Evolutionary conservation across 2,329 filamentous ascomycete genomes (phyloP).

Genomic region (Trichoderma arundinaceum): DNA sequence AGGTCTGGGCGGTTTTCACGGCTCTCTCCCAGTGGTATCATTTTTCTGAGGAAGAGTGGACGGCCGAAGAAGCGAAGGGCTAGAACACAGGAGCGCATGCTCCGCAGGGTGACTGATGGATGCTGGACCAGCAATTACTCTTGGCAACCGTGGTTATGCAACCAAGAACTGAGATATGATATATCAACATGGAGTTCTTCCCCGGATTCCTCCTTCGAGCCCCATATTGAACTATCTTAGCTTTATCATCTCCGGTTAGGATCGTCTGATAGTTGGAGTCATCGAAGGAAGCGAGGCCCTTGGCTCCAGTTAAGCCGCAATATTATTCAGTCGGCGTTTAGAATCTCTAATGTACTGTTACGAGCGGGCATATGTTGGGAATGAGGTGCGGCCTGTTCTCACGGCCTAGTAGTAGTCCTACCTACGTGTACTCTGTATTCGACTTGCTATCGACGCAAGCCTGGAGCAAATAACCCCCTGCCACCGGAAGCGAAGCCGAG

Average conservation of each 20-base stretch:
- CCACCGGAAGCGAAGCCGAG: neutral
- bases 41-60: conserved; percentile 53
- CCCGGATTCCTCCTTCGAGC: neutral
- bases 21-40: conserved; percentile 49
- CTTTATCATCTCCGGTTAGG: neutral
- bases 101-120: neutral
- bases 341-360: neutral
- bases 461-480: neutral
- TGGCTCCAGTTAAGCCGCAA: neutral
- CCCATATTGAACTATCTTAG: neutral
- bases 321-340: neutral
- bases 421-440: neutral
- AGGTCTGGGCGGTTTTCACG: conserved; percentile 53
- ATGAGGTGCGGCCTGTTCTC: neutral
- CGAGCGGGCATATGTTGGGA: neutral
- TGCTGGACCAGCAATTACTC: neutral
- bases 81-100: neutral
- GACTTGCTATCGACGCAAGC: neutral
- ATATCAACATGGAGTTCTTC: neutral
- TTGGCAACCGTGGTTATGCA: neutral
- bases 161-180: neutral
- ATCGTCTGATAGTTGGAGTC: neutral
- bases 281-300: neutral
- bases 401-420: neutral
- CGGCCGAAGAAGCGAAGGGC: conserved; percentile 40